These are phyloP conservation scores for Terana coerulea DNA, from an alignment of 768 basidiomycete genomes.

Conservation along the genomic window DNA sequence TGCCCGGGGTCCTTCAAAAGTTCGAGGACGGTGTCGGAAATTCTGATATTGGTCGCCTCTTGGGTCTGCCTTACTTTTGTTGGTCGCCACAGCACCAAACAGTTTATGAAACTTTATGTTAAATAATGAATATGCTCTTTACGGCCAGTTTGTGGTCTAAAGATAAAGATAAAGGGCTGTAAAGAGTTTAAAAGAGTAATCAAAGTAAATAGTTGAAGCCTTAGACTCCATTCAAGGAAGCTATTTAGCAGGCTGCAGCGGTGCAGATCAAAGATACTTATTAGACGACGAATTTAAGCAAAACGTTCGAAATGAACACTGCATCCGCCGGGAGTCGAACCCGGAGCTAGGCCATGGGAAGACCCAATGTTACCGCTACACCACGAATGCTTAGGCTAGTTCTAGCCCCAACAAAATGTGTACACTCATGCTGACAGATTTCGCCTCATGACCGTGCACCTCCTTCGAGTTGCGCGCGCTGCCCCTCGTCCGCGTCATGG, in stretches of 20 bases:
- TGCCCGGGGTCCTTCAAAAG: not conserved
- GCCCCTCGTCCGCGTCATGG: not conserved
- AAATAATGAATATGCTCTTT: no score
- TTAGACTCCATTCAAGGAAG: no score
- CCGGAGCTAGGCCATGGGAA: slow-evolving; percentile 71
- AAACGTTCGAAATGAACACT: slow-evolving; percentile 15
- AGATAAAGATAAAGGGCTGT: no score
- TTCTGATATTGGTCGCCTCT: not conserved
- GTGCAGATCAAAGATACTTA: no score
- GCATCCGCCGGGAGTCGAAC: slow-evolving; percentile 58
- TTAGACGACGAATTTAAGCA: no score
- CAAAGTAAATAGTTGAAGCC: no score
- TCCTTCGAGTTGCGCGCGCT: not conserved
- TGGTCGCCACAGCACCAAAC: no score
- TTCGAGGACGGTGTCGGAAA: not conserved
- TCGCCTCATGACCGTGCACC: not conserved
- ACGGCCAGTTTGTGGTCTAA: no score
- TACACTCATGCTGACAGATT: not conserved
- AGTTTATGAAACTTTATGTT: no score
- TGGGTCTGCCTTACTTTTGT: no score
- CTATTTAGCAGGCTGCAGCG: no score
- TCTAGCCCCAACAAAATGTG: not conserved
- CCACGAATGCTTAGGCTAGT: slow-evolving; percentile 38
- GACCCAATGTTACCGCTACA: slow-evolving; percentile 87
- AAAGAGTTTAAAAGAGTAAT: no score